These are phyloP conservation scores for Podila clonocystis DNA, from an alignment of 192 early-diverging fungal genomes.

Conservation along the genomic window DNA sequence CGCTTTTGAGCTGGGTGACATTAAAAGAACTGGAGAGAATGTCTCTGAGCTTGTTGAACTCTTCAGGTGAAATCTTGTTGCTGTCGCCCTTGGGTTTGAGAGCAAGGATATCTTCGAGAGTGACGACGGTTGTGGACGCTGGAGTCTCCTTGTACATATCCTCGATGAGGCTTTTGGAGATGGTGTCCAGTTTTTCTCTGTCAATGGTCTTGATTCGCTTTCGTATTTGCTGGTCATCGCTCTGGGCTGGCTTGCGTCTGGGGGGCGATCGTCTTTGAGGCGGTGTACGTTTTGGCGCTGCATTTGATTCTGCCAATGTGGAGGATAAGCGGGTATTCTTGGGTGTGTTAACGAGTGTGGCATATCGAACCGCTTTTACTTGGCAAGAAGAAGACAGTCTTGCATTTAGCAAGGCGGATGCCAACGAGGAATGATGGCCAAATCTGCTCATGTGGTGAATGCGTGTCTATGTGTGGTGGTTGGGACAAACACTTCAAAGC, in stretches of 20 bases:
- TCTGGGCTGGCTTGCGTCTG: too few relatives aligned
- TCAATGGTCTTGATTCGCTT: too few relatives aligned
- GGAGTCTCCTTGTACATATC: conserved; percentile 17
- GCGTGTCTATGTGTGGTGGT: background rate
- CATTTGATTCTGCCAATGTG: background rate
- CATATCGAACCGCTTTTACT: background rate
- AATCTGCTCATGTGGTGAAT: background rate
- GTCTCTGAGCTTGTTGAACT: conserved; percentile 38
- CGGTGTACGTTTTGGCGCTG: background rate
- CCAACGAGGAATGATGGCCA: background rate
- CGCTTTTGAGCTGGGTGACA: conserved; percentile 29
- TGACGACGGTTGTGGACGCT: conserved; percentile 10
- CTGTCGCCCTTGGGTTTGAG: conserved; percentile 12
- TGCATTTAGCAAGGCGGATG: conserved; percentile 1
- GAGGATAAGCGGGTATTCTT: background rate
- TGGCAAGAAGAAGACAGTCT: background rate
- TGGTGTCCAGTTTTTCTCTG: conserved; percentile 14
- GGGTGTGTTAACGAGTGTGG: background rate
- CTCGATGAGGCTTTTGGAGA: conserved; percentile 27
- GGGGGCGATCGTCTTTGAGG: background rate
- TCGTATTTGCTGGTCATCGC: too few relatives aligned
- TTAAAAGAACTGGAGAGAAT: conserved; percentile 30
- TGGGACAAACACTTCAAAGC: too few relatives aligned
- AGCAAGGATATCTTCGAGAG: conserved; percentile 35
- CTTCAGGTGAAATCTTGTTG: conserved; percentile 15